Percentiles rank a stretch among this genome's conserved stretches.
Evolutionary conservation across 768 basidiomycete species (phyloP).

Genomic region (Termitomyces sp.): DNA sequence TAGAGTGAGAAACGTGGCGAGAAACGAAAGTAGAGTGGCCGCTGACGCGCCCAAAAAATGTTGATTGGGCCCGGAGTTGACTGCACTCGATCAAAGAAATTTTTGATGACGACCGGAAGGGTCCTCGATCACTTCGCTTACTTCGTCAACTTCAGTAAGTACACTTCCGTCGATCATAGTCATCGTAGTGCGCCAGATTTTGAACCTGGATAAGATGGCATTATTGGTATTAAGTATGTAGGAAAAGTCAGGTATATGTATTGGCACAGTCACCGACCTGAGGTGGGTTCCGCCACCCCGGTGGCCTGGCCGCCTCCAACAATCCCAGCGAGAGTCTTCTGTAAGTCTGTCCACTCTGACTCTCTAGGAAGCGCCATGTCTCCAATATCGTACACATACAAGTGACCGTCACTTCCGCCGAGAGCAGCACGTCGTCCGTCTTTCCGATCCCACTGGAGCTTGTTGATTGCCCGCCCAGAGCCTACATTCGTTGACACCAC

Average conservation of each 20-base stretch:
- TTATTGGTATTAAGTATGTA: not conserved
- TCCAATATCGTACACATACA: slow-evolving; percentile 94
- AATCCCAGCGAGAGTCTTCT: slow-evolving; percentile 77
- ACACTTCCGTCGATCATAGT: not conserved
- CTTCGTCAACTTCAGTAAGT: not conserved
- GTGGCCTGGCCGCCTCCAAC: slow-evolving; percentile 46
- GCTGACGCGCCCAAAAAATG: not conserved
- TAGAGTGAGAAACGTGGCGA: not conserved
- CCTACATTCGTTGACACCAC: slow-evolving; percentile 82
- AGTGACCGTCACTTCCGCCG: slow-evolving; percentile 86
- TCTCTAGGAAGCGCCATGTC: slow-evolving; percentile 87
- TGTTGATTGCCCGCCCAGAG: slow-evolving; percentile 84
- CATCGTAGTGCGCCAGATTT: not conserved
- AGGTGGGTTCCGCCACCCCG: slow-evolving; percentile 25
- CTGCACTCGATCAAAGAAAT: slow-evolving; percentile 4
- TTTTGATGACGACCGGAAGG: slow-evolving; percentile 10
- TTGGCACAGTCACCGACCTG: slow-evolving; percentile 9
- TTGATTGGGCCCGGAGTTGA: not conserved
- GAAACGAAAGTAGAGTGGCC: not conserved
- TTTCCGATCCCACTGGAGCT: slow-evolving; percentile 90
- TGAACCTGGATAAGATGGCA: not conserved
- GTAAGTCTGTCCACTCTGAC: slow-evolving; percentile 90
- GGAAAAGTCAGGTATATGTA: not conserved
- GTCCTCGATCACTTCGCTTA: slow-evolving; percentile 7
- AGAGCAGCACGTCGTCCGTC: slow-evolving; percentile 87